Percentiles rank a stretch among this genome's conserved stretches.
These are phyloP conservation scores for Streptanthus diversifolius DNA, from an alignment of 345 rosid genomes.

Conservation along the genomic window DNA sequence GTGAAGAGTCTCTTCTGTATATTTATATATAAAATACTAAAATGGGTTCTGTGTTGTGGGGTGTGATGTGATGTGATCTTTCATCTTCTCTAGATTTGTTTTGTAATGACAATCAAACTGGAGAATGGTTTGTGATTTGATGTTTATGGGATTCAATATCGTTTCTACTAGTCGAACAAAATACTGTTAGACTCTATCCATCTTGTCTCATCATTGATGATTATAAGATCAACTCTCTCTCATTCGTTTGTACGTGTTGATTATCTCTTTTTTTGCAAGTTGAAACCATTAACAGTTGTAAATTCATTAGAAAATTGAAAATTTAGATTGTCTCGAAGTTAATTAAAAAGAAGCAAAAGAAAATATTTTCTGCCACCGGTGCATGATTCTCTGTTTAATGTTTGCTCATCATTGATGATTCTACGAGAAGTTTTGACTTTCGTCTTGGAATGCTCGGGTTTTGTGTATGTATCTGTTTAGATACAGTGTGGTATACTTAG, in stretches of 20 bases:
- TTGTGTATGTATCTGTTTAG: no score
- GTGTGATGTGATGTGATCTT: constrained; percentile 29
- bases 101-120: constrained; percentile 30
- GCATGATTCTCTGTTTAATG: not conserved
- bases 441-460: no score
- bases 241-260: not conserved
- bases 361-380: not conserved
- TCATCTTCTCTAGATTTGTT: constrained; percentile 31
- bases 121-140: constrained; percentile 25
- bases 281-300: not conserved
- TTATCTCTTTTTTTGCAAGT: not conserved
- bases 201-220: not conserved
- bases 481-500: no score
- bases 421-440: not conserved
- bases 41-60: constrained; percentile 32
- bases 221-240: not conserved
- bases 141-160: constrained; percentile 25
- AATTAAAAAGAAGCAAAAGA: not conserved
- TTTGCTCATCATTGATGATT: not conserved
- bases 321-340: not conserved
- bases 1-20: constrained; percentile 33
- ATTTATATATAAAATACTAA: constrained; percentile 21
- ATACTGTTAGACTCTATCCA: not conserved
- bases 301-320: not conserved
- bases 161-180: not conserved